Percentiles rank a stretch among this genome's conserved stretches.
These are phyloP conservation scores for Ascosphaera acerosa DNA, from an alignment of 2,329 filamentous ascomycete species.

Conservation along the genomic window DNA sequence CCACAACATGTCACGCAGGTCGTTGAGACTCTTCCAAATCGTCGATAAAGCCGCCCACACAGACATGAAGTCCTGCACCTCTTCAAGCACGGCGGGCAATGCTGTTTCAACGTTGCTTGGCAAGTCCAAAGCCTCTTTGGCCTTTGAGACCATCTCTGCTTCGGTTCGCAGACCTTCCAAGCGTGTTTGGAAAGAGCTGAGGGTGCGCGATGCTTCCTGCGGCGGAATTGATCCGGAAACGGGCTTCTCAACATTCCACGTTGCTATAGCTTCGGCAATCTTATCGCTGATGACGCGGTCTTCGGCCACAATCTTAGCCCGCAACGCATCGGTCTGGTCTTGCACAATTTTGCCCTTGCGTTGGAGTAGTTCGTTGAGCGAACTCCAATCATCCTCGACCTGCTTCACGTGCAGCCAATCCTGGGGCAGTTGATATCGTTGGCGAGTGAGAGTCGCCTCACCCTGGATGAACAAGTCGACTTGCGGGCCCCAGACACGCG, in stretches of 20 bases:
- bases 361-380: conserved; percentile 70
- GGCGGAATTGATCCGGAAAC: conserved; percentile 86
- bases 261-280: conserved; percentile 55
- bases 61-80: conserved; percentile 96
- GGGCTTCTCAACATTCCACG: conserved; percentile 94
- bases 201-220: conserved; percentile 58
- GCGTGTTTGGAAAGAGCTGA: conserved; percentile 58
- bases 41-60: conserved; percentile 91
- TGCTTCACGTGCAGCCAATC: conserved; percentile 95
- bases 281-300: conserved; percentile 78
- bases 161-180: conserved; percentile 71
- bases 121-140: conserved; percentile 87
- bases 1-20: conserved; percentile 81
- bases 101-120: conserved; percentile 54
- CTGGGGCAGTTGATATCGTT: conserved; percentile 76
- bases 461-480: conserved; percentile 91
- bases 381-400: conserved; percentile 86
- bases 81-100: conserved; percentile 69
- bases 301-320: conserved; percentile 83
- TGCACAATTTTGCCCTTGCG: conserved; percentile 89
- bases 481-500: conserved; percentile 82
- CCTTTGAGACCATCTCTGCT: conserved; percentile 79
- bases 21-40: conserved; percentile 90
- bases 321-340: conserved; percentile 83
- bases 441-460: conserved; percentile 69